Conservation (phyloP, 768 basidiomycete species). For the Gyrodon lividus region DNA sequence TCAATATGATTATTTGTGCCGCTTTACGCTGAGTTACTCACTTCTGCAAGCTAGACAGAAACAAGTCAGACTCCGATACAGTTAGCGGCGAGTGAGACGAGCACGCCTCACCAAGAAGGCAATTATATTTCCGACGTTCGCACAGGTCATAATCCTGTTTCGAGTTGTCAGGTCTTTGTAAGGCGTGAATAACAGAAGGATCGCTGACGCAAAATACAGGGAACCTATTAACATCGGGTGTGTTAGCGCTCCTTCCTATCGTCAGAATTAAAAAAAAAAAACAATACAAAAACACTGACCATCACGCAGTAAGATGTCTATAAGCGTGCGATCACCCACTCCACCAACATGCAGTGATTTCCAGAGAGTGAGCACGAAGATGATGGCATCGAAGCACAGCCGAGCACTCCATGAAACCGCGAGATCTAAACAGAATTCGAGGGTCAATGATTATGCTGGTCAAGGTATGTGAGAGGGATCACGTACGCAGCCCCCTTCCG, state of each 20-base stretch:
- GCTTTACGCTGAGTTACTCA: neutral
- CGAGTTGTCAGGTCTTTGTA: neutral
- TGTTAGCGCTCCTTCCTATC: neutral
- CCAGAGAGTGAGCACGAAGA: constrained; percentile 22
- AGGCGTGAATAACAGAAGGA: neutral
- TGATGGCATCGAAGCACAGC: constrained; percentile 19
- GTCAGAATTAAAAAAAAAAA: neutral
- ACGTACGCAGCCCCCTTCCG: constrained; percentile 14
- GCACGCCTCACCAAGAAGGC: constrained; percentile 10
- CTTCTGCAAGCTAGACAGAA: constrained; percentile 1
- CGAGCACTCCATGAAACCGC: constrained; percentile 9
- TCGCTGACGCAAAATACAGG: constrained; percentile 18
- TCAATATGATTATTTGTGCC: neutral
- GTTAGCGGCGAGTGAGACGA: neutral
- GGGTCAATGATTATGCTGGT: neutral
- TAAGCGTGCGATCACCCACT: constrained; percentile 4
- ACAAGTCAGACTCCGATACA: neutral
- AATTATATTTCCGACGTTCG: constrained; percentile 10
- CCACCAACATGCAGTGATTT: constrained; percentile 6
- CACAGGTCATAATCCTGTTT: constrained; percentile 12
- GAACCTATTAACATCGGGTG: constrained; percentile 2
- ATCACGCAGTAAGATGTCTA: constrained; percentile 16
- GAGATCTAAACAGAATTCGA: constrained; percentile 1
- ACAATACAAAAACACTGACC: constrained; percentile 5
- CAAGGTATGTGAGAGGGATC: neutral